Conservation (phyloP, 2,329 filamentous ascomycete species). For the Sporothrix luriei region DNA sequence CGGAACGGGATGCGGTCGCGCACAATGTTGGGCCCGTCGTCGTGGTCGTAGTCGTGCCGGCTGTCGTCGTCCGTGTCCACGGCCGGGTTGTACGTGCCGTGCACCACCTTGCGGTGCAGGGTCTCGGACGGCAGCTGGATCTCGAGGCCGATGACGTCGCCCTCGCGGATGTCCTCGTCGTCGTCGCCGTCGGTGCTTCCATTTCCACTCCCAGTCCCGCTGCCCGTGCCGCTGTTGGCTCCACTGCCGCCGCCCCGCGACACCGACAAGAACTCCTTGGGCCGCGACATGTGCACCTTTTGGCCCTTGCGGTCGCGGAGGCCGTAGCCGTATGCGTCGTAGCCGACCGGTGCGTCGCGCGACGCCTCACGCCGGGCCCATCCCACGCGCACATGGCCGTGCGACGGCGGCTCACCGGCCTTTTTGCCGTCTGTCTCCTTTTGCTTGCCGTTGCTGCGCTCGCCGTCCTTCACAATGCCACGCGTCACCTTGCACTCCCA, state of each 20-base stretch:
- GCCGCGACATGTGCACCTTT: constrained; percentile 88
- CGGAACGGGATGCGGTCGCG: constrained; percentile 93
- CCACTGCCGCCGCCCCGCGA: background rate
- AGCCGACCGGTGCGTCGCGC: constrained; percentile 80
- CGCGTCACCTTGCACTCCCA: constrained; percentile 90
- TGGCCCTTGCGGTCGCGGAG: constrained; percentile 88
- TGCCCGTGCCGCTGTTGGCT: background rate
- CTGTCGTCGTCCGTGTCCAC: constrained; percentile 64
- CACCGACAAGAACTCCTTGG: constrained; percentile 68
- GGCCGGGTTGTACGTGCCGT: constrained; percentile 83
- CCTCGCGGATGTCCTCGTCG: constrained; percentile 78
- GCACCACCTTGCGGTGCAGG: constrained; percentile 84
- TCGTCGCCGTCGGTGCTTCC: constrained; percentile 5
- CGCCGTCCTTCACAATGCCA: constrained; percentile 60
- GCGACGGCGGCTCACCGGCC: constrained; percentile 51
- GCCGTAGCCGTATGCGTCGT: constrained; percentile 91
- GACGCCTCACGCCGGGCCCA: constrained; percentile 82
- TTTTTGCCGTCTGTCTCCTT: background rate
- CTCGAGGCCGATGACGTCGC: constrained; percentile 91
- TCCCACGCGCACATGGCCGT: constrained; percentile 76
- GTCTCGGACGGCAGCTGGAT: constrained; percentile 85
- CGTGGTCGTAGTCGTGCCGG: constrained; percentile 35
- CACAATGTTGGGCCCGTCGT: constrained; percentile 76
- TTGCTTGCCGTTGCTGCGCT: constrained; percentile 42
- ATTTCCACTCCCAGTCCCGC: background rate